Evolutionary conservation across 2,329 filamentous ascomycete genomes (phyloP).

Genomic region (Penicillium sp.): DNA sequence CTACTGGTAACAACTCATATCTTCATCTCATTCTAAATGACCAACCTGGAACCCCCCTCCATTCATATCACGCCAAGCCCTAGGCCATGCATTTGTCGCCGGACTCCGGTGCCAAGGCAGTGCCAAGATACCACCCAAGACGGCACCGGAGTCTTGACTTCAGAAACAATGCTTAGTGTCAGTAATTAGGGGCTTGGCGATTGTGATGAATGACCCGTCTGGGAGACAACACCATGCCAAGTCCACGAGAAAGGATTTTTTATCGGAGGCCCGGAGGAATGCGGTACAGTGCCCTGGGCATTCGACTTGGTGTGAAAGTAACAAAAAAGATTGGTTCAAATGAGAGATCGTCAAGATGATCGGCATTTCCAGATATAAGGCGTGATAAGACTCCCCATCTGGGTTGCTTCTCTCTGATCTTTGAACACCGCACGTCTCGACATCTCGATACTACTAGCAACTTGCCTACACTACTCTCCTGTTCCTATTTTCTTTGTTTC

Average conservation of each 20-base stretch:
- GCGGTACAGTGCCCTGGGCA: neutral
- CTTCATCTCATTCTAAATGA: neutral
- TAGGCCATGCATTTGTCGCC: constrained; percentile 8
- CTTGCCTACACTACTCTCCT: neutral
- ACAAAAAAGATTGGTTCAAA: constrained; percentile 3
- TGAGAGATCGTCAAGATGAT: neutral
- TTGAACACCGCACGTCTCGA: neutral
- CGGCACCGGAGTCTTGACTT: constrained; percentile 6
- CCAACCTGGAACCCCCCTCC: neutral
- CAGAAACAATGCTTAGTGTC: constrained; percentile 2
- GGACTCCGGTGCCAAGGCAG: constrained; percentile 24
- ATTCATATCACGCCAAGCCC: constrained; percentile 13
- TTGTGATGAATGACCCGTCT: neutral
- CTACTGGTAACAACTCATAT: neutral
- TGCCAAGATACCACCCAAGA: constrained; percentile 25
- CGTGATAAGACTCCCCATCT: neutral
- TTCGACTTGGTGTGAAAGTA: neutral
- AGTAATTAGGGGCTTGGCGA: neutral
- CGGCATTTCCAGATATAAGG: neutral
- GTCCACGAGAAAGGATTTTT: too few species aligned
- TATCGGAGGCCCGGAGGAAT: neutral
- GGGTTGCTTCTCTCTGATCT: neutral
- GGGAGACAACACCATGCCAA: neutral
- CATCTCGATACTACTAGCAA: neutral
- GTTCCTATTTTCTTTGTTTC: neutral